Evolutionary conservation across 2,329 filamentous ascomycete genomes (phyloP).

Genomic region (Drechslerella coelobrocha): DNA sequence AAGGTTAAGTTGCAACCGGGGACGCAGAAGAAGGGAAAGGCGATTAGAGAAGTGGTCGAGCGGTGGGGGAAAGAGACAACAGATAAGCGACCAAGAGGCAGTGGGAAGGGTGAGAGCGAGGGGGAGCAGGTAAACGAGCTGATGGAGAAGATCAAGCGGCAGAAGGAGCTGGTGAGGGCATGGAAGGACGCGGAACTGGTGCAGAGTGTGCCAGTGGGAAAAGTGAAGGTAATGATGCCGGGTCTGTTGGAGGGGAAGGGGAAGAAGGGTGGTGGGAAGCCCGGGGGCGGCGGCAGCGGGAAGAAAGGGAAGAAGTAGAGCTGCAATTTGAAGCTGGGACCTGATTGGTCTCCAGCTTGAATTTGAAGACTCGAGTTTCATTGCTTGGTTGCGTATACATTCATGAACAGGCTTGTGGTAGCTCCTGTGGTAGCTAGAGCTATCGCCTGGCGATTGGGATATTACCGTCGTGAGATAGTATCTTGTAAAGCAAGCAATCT

Average conservation of each 20-base stretch:
- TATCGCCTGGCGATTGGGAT: no score
- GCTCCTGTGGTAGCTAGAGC: no score
- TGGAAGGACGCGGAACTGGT: conserved; percentile 44
- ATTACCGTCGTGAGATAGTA: no score
- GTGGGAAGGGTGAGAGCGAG: conserved; percentile 3
- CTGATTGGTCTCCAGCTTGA: no score
- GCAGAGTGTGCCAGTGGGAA: conserved; percentile 38
- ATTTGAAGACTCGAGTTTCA: no score
- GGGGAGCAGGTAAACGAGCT: conserved; percentile 10
- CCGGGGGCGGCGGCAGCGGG: conserved; percentile 13
- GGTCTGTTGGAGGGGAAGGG: conserved; percentile 31
- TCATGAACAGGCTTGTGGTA: no score
- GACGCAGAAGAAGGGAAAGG: conserved; percentile 88
- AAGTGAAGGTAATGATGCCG: conserved; percentile 47
- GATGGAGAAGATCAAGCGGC: conserved; percentile 28
- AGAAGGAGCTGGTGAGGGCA: conserved; percentile 39
- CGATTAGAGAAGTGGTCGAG: conserved; percentile 85
- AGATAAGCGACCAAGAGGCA: conserved; percentile 56
- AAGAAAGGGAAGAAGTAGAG: conserved; percentile 48
- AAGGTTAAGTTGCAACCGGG: conserved; percentile 95
- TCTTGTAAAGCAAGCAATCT: no score
- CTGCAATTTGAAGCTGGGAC: no score
- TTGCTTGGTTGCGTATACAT: no score
- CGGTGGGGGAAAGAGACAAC: conserved; percentile 73
- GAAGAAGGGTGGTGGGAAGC: conserved; percentile 25